A percentile compares a stretch with the other conserved stretches of the same genome.
These are phyloP conservation scores for Aspergillus bertholletiae DNA, from an alignment of 495 filamentous ascomycete species.

Conservation along the genomic window DNA sequence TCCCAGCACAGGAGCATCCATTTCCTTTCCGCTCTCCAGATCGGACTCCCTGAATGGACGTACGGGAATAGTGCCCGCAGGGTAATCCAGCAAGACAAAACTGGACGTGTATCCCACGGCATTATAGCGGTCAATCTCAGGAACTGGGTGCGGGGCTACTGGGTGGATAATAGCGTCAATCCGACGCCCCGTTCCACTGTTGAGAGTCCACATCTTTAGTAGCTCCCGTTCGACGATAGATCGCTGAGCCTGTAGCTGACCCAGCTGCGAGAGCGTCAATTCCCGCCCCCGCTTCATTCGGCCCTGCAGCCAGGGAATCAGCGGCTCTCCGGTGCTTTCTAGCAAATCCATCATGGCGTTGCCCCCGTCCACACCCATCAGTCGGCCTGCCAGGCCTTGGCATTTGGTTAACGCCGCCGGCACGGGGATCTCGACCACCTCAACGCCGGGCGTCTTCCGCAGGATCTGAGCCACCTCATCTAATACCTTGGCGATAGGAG, in stretches of 20 bases:
- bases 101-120: constrained; percentile 57
- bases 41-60: constrained; percentile 46
- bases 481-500: constrained; percentile 52
- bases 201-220: constrained; percentile 50
- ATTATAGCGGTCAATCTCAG: constrained; percentile 61
- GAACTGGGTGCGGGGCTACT: constrained; percentile 59
- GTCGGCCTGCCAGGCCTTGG: constrained; percentile 50
- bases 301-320: constrained; percentile 56
- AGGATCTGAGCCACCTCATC: constrained; percentile 48
- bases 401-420: constrained; percentile 46
- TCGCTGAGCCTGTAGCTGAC: constrained; percentile 48
- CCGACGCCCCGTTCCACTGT: constrained; percentile 19
- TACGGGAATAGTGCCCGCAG: constrained; percentile 56
- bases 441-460: constrained; percentile 37
- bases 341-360: constrained; percentile 52
- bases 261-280: constrained; percentile 39
- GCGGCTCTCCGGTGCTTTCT: constrained; percentile 49
- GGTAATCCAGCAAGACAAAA: constrained; percentile 60
- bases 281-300: constrained; percentile 42
- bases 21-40: constrained; percentile 43
- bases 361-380: constrained; percentile 56
- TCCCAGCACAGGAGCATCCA: constrained; percentile 37
- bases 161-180: constrained; percentile 57
- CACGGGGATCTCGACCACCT: constrained; percentile 51
- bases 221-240: constrained; percentile 50